Evolutionary conservation across 257 asterid species (phyloP).

Genomic region (Solanum acaule): DNA sequence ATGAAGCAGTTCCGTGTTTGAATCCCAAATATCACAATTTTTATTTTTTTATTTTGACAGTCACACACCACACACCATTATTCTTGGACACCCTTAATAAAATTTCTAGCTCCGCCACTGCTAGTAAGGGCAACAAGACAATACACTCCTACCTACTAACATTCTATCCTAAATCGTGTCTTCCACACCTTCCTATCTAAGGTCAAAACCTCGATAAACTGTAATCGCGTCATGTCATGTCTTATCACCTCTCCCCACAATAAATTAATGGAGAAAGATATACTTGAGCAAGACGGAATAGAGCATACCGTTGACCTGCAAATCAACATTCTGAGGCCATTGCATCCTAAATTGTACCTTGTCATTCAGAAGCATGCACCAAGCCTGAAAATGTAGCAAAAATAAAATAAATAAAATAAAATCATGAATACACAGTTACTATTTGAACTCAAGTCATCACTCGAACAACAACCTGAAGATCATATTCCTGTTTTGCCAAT

Average conservation of each 20-base stretch:
- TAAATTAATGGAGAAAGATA: neutral
- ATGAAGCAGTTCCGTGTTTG: too few relatives aligned
- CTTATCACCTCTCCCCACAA: neutral
- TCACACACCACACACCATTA: too few relatives aligned
- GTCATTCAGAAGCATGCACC: conserved; percentile 92
- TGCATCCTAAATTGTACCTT: conserved; percentile 88
- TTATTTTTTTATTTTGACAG: too few relatives aligned
- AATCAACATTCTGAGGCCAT: conserved; percentile 82
- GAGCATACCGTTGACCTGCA: conserved; percentile 77
- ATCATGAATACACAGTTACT: neutral
- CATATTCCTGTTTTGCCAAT: conserved; percentile 69
- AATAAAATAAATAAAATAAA: neutral
- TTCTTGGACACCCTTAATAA: too few relatives aligned
- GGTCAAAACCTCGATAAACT: neutral
- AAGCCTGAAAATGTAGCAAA: conserved; percentile 39
- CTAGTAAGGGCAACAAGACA: neutral
- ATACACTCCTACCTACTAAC: neutral
- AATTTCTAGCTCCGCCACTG: too few relatives aligned
- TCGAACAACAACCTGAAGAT: conserved; percentile 58
- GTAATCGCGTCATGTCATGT: neutral
- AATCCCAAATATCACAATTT: too few relatives aligned
- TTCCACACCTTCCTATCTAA: neutral
- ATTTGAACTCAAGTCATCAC: neutral
- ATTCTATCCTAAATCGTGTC: neutral
- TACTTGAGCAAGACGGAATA: neutral